These are phyloP conservation scores for Fusarium sp. DNA, from an alignment of 2,329 filamentous ascomycete genomes.

Conservation along the genomic window DNA sequence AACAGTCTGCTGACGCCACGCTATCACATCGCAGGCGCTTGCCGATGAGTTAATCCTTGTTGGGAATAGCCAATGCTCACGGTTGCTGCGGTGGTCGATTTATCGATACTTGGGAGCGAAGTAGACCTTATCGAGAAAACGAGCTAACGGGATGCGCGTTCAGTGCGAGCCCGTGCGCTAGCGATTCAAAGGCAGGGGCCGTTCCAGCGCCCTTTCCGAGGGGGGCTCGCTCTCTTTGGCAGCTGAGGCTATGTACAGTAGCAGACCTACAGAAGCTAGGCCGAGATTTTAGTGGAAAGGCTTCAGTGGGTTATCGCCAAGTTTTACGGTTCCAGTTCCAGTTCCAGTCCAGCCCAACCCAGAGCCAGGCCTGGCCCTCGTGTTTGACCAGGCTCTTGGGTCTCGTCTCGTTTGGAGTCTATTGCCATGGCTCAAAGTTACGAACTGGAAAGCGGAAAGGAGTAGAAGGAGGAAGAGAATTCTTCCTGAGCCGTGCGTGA, in stretches of 20 bases:
- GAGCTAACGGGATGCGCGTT: constrained; percentile 5
- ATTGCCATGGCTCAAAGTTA: constrained; percentile 19
- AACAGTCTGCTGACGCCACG: constrained; percentile 28
- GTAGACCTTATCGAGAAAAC: constrained; percentile 4
- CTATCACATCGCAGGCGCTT: constrained; percentile 34
- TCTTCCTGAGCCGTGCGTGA: constrained; percentile 1
- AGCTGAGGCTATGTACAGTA: neutral
- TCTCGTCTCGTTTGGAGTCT: constrained; percentile 4
- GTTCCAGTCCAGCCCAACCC: neutral
- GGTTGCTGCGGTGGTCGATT: constrained; percentile 10
- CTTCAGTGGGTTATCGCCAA: constrained; percentile 13
- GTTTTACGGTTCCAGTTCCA: constrained; percentile 1
- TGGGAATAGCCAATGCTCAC: constrained; percentile 16
- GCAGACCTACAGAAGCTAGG: neutral
- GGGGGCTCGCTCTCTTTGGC: constrained; percentile 16
- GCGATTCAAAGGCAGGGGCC: constrained; percentile 33
- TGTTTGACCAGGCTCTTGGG: constrained; percentile 4
- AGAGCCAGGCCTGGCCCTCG: constrained; percentile 6
- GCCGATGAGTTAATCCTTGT: constrained; percentile 26
- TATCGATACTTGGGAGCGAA: constrained; percentile 22
- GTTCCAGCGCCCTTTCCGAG: constrained; percentile 32
- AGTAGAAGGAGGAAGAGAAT: neutral
- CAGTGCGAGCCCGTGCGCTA: constrained; percentile 22
- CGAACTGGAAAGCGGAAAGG: constrained; percentile 1
- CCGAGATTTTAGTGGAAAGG: neutral